Base-by-base conservation (phyloP, 345 rosid genomes). In the Trapa bicornis region DNA sequence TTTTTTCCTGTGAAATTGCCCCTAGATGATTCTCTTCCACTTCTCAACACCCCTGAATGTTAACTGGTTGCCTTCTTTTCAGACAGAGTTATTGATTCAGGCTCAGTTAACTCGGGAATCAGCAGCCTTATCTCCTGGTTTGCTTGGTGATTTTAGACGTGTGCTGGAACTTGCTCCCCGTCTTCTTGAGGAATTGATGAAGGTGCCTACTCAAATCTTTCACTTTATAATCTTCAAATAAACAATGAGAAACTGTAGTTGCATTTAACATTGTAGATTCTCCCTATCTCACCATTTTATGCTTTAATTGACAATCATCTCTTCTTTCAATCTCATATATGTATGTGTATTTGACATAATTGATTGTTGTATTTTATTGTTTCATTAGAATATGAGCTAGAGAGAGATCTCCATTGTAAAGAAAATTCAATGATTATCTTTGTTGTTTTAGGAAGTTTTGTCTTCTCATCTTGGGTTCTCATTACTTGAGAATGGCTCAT, bases 21-120 rank as follows among this genome's bases (percentile, higher is more conserved):
- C 33, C 68, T 63, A 42, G 16, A 52, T 41, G 69, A 47, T 61
- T 42, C 29, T 64, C 56, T 65, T 65, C 16, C 17, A 6, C 32
- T 65, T 65, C 37, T 22, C 52, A 6, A 65, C 45, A 41, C 45
- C 61, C 36, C 47, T 39, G 17, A 36, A 3, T 42, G 2, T 71
- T 67, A 52, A 58, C 62, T 73, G 8, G 47, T 33, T 35, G 14
- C 68, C 37, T 50, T 43, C 16, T 68, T 9, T 45, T 45, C 48
- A 91, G 99, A 91, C 96, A 47, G 99, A 94, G 80, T 76, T 94
- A 85, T 82, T 94, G 86, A 89, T 94, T 77, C 99, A 94, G 81
- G 97, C 99, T 45, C 99, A 94, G 67, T 81, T 94, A 78, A 89
- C 93, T 61, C 91, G 89, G 66, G 87, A 84, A 83, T 80, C 91